phyloP scores from a whole-genome alignment of 1,284 basidiomycete genomes.

The Ceratobasidium sp. region DNA sequence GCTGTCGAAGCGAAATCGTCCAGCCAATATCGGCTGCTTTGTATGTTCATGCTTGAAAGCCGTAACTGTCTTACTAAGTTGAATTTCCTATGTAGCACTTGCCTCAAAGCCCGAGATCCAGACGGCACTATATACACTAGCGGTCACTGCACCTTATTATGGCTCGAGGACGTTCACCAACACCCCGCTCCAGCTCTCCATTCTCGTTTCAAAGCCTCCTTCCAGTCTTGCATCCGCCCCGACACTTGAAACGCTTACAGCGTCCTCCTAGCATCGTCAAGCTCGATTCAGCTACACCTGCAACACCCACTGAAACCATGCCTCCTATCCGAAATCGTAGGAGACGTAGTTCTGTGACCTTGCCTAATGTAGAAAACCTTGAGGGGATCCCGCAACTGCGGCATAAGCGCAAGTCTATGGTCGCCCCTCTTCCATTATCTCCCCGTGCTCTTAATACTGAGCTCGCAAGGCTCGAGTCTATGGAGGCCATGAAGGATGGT shows the following conservation, averaged over 20 bases:
- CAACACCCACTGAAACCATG: constrained; percentile 9
- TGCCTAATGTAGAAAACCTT: constrained; percentile 15
- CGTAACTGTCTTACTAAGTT: background rate
- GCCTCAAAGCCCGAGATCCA: background rate
- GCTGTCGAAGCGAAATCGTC: background rate
- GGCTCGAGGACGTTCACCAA: constrained; percentile 6
- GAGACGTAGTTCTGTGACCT: background rate
- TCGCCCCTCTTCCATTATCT: background rate
- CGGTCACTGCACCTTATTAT: background rate
- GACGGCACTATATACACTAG: background rate
- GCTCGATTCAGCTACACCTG: background rate
- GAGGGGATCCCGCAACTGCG: background rate
- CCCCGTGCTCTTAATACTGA: constrained; percentile 15
- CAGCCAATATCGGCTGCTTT: background rate
- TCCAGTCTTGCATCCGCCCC: constrained; percentile 19
- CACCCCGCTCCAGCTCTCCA: constrained; percentile 28
- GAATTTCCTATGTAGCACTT: background rate
- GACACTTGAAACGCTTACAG: constrained; percentile 4
- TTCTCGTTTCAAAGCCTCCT: constrained; percentile 2
- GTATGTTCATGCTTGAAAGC: background rate
- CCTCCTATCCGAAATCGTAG: background rate
- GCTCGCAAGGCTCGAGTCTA: background rate
- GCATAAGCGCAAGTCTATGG: constrained; percentile 5
- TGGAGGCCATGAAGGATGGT: background rate
- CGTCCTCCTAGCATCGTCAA: background rate